Percentiles rank a stretch among this genome's conserved stretches.
Conservation (phyloP, 805 yeast genomes). For the Kazachstania africana region DNA sequence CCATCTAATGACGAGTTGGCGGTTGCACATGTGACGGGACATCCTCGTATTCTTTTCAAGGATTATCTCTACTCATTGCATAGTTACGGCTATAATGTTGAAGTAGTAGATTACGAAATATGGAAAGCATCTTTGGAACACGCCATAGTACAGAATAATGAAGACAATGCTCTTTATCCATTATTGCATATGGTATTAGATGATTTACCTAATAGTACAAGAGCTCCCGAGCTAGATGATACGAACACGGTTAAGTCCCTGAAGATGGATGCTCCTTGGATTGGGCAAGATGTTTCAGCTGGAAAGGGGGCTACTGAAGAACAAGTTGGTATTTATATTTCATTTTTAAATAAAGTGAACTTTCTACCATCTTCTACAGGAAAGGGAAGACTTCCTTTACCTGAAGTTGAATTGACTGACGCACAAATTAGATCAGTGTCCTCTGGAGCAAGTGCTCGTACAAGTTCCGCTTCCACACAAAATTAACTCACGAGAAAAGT, state of each 20-base stretch:
- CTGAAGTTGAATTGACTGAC: constrained; percentile 41
- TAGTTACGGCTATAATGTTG: constrained; percentile 61
- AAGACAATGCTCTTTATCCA: constrained; percentile 85
- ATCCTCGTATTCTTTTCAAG: constrained; percentile 78
- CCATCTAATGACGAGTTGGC: constrained; percentile 40
- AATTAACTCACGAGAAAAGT: too few relatives aligned
- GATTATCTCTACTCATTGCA: constrained; percentile 58
- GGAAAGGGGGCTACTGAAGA: constrained; percentile 67
- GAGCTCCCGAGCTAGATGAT: constrained; percentile 94
- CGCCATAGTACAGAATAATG: constrained; percentile 60
- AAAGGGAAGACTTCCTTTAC: constrained; percentile 35
- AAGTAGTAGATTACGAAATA: constrained; percentile 50
- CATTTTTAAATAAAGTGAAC: constrained; percentile 71
- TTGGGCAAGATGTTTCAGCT: constrained; percentile 51
- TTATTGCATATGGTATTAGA: constrained; percentile 89
- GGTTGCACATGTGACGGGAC: constrained; percentile 95
- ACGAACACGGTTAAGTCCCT: constrained; percentile 65
- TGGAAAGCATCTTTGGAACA: constrained; percentile 75
- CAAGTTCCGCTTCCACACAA: constrained; percentile 39
- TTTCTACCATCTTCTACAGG: constrained; percentile 57
- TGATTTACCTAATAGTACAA: constrained; percentile 78
- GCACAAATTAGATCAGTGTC: constrained; percentile 47
- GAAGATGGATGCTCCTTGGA: constrained; percentile 44
- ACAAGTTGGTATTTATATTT: constrained; percentile 63
- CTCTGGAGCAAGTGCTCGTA: constrained; percentile 67